Conservation (phyloP, 1,284 basidiomycete genomes). For the Peniophora sp. region DNA sequence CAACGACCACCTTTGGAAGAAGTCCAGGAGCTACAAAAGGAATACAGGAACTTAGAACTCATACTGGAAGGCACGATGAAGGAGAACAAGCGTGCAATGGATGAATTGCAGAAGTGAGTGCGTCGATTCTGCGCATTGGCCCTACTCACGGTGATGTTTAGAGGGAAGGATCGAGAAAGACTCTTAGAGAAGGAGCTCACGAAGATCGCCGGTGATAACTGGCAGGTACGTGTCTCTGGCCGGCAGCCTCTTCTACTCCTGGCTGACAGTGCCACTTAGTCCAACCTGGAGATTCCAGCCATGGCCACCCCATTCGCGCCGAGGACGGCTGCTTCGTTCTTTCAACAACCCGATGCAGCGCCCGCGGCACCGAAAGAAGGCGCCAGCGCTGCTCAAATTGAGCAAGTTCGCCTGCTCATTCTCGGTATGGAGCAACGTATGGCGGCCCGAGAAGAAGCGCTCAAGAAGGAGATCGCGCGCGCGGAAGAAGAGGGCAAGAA, state of each 20-base stretch:
- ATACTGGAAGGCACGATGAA: constrained; percentile 66
- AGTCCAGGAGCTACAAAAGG: constrained; percentile 55
- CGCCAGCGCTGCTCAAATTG: constrained; percentile 49
- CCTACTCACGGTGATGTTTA: constrained; percentile 12
- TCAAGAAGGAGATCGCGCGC: constrained; percentile 48
- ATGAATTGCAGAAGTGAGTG: constrained; percentile 57
- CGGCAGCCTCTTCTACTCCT: neutral
- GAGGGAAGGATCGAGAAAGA: constrained; percentile 57
- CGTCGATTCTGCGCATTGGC: neutral
- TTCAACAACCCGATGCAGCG: constrained; percentile 4
- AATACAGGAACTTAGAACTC: constrained; percentile 64
- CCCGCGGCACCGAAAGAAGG: constrained; percentile 14
- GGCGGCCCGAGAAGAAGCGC: constrained; percentile 53
- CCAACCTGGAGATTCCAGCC: constrained; percentile 45
- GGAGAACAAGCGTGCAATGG: constrained; percentile 74
- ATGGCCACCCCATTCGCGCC: constrained; percentile 19
- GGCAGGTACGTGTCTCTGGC: constrained; percentile 45
- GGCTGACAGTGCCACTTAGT: constrained; percentile 17
- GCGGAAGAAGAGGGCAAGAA: constrained; percentile 51
- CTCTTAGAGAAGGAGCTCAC: constrained; percentile 63
- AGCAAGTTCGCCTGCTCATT: constrained; percentile 61
- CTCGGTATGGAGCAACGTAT: constrained; percentile 73
- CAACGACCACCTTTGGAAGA: constrained; percentile 57
- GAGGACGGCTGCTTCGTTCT: constrained; percentile 12
- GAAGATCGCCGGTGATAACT: constrained; percentile 63